phyloP scores from a whole-genome alignment of 176 grass and related monocot species.

The Carex littledalei region DNA sequence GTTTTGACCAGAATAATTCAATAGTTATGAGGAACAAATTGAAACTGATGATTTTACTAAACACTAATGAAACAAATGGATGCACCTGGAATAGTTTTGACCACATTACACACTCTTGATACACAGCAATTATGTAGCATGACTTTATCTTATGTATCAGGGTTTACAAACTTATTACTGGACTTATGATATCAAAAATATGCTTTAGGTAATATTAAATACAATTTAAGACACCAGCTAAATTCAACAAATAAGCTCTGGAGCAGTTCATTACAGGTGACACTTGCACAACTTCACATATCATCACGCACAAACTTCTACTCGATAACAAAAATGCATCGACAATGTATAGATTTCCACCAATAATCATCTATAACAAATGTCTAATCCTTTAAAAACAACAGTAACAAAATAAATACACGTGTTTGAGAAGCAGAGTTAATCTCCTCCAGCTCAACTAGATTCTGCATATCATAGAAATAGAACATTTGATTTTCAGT shows the following conservation, averaged over 20 bases:
- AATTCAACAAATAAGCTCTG: background rate
- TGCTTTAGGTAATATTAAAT: no score
- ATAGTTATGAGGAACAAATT: background rate
- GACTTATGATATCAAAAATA: background rate
- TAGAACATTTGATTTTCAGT: background rate
- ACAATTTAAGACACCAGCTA: background rate
- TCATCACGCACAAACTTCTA: background rate
- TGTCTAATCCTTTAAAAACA: background rate
- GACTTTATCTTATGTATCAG: background rate
- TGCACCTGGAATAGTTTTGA: no score
- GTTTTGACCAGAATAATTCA: background rate
- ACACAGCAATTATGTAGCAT: background rate
- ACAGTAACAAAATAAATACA: background rate
- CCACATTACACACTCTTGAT: background rate
- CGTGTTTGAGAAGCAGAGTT: background rate
- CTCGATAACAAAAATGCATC: background rate
- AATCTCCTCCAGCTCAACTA: background rate
- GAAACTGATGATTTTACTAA: no score
- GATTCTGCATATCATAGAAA: slow-evolving; percentile 1
- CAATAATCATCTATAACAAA: slow-evolving; percentile 7
- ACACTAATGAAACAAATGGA: background rate
- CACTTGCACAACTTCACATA: background rate
- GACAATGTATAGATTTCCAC: background rate
- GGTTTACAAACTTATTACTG: no score
- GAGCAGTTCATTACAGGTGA: background rate